Evolutionary conservation across 2,329 filamentous ascomycete species (phyloP), one percentile per base, ranked within the genome.

Genomic region (Trichoderma pleuroti): DNA sequence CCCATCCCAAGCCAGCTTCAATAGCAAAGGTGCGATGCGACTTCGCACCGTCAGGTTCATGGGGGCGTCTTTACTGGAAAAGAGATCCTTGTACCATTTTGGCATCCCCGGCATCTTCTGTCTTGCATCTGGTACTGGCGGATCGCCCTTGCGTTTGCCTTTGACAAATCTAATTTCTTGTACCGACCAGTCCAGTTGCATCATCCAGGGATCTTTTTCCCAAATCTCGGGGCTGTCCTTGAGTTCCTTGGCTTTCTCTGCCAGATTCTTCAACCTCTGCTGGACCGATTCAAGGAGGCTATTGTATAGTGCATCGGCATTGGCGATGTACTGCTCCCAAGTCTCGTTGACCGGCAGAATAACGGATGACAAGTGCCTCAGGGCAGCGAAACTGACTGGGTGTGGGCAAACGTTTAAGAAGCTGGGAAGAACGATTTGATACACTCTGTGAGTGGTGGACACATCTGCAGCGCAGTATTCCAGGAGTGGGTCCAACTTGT

Each of bases 401-500:
- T 99, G 97, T 0, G 96, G 96, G 77, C 96, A 99, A 30, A 92
- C 93, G 57, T 93, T 86, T 24, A 98, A 84, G 76, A 98, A 99
- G 71, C 92, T 91, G 1, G 94, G 93, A 73, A 99, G 96, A 1
- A 98, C 94, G 72, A 93, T 93, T 78, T 93, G 91, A 81, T 95
- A 99, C n/a, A 99, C 92, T 61, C 90, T 90, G 76, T 99, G 96
- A 0, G 96, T 99, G 75, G 98, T 90, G 42, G 91, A 90, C 21
- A 99, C 96, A 82, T 99, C 96, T 1, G 93, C 93, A 14, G 96
- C 96, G 78, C 96, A 99, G 80, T 99, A 99, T 78, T 97, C 91
- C 61, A 99, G 83, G 11, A 99, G 86, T 72, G 94, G 89, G 60
- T 97, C 92, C 18, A 98, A 82, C 76, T 92, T 93, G 10, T 81